These are phyloP conservation scores for Kingdonia uniflora DNA, from an alignment of 164 flowering plant species.

Conservation along the genomic window DNA sequence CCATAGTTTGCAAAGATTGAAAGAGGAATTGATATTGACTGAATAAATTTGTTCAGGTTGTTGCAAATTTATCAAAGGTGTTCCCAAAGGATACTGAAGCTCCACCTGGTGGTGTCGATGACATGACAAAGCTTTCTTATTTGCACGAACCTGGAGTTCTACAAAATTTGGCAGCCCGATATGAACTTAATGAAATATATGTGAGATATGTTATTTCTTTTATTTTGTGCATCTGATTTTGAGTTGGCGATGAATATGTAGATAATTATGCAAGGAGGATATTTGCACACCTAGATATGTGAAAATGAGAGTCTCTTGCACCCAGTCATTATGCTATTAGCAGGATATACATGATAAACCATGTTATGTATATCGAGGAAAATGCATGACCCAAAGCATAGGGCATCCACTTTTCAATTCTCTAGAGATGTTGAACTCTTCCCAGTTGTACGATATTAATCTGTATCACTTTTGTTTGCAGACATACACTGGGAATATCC, in stretches of 20 bases:
- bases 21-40: background rate
- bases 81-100: constrained; percentile 95
- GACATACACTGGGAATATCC: constrained; percentile 98
- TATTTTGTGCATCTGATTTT: constrained; percentile 1
- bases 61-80: constrained; percentile 56
- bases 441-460: background rate
- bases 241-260: no score
- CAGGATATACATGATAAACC: no score
- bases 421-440: no score
- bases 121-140: constrained; percentile 98
- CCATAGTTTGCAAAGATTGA: no score
- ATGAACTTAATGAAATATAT: constrained; percentile 97
- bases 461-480: constrained; percentile 17
- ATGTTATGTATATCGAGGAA: no score
- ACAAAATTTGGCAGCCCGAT: constrained; percentile 81
- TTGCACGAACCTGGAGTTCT: constrained; percentile 99
- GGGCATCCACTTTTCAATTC: no score
- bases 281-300: no score
- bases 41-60: constrained; percentile 43
- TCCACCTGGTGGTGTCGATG: constrained; percentile 98
- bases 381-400: no score
- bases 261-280: no score
- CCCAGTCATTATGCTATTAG: no score
- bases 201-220: constrained; percentile 30
- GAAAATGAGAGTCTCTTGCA: no score